Evolutionary conservation across 1,284 basidiomycete species (phyloP), one percentile per base, ranked within the genome.

Genomic region (Irpex sp.): DNA sequence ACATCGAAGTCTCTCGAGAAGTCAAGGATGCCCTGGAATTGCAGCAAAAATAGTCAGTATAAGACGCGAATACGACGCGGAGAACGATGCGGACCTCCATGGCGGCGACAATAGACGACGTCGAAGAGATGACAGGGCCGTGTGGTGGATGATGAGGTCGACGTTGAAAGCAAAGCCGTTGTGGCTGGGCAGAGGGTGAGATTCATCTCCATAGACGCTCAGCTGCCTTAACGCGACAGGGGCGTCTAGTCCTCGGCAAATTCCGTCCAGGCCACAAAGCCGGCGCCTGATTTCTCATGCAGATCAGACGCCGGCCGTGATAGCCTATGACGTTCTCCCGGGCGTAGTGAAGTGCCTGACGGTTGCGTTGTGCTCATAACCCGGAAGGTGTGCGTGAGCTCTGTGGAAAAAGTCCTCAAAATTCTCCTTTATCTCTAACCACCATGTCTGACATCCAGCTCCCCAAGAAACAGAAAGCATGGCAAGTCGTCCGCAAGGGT

Each of bases 131-230:
- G 61, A 50, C 63, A 66, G 64, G 46, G 69, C 66, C 63, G 70
- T 69, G 70, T 71, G 50, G 69, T 67, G 63, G 68, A 67, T 59
- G 69, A 74, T 74, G 68, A 70, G 71, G 69, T 21, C 37, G 60
- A 53, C 43, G 50, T 49, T 21, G 66, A 62, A 49, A 51, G 53
- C 62, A 67, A 69, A 72, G 72, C 68, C 69, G 49, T 51, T 51
- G 63, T 69, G 61, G 71, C 71, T 77, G 79, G 79, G 78, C 78
- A 77, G 68, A 79, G 78, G 79, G 78, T 70, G 66, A 71, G 70
- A 71, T 71, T 67, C 61, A 56, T 59, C 33, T 15, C 33, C 11
- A 1, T 31, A 31, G 35, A 35, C 31, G 53, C 53, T 31, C 53
- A 35, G 11, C 13, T 55, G 13, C n/a, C 31, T 55, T 21, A 21